Evolutionary conservation across 768 basidiomycete species (phyloP), one percentile per base, ranked within the genome.

Genomic region (Lactifluus pinguis): DNA sequence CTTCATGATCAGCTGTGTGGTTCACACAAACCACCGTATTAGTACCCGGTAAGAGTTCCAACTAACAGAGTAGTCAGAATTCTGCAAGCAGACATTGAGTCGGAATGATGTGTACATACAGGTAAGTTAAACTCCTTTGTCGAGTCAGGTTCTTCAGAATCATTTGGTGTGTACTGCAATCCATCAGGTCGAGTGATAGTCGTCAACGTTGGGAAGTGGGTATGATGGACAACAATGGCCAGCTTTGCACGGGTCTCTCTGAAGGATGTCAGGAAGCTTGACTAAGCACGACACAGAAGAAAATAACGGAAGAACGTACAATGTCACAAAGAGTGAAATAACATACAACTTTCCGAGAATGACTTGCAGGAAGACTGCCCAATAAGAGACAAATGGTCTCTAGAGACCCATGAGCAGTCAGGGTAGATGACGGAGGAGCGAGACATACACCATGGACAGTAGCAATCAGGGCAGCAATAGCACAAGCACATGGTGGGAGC

Each of bases 281-380:
- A 32, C 17, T 19, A 2, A 36, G 17, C 41, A 25, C n/a, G 17
- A 47, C 2, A 45, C 6, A n/a, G 7, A 15, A 11, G 2, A 39
- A 45, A 8, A 4, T 2, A 4, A 32, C 13, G 13, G 30, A 42
- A 49, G 21, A 47, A 62, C 70, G 41, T 51, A 71, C 71, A 72
- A 49, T 7, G 69, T 70, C 19, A 67, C 67, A 14, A 72, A 70
- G 0, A 72, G 61, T 1, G 71, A 72, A 25, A 72, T 70, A 1
- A 70, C 68, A 57, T 72, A 72, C 39, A 72, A 59, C 55, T 72
- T 72, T 4, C 71, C 71, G 2, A 72, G 61, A 14, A 72, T 59
- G 6, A 62, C 53, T 47, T 70, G 69, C 42, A 70, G 65, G 54
- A 67, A 64, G 19, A 70, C 59, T 29, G 68, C 66, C 71, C 71